A percentile compares a stretch with the other conserved stretches of the same genome.
phyloP scores from a whole-genome alignment of 208 protist species.

The Crithidia thermophila region DNA sequence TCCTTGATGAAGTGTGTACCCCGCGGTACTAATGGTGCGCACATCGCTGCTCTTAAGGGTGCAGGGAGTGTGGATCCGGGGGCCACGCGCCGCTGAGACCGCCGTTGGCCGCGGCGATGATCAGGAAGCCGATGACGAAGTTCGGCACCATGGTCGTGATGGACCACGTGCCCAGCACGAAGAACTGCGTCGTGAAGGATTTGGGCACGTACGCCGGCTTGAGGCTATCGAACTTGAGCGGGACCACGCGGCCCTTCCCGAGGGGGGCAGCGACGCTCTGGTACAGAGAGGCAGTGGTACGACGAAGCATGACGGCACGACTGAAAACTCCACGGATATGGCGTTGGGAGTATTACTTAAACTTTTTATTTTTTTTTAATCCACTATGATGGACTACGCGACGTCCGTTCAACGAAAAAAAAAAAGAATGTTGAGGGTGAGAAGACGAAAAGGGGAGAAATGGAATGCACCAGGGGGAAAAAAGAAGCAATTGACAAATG shows the following conservation, averaged over 20 bases:
- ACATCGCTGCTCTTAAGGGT: constrained; percentile 41
- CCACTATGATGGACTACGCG: not conserved
- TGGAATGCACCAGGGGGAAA: not conserved
- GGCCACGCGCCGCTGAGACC: constrained; percentile 81
- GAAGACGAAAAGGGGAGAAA: not conserved
- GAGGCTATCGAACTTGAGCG: constrained; percentile 78
- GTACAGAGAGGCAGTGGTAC: constrained; percentile 53
- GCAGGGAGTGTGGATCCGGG: constrained; percentile 82
- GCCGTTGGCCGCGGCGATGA: constrained; percentile 82
- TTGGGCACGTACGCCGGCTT: constrained; percentile 83
- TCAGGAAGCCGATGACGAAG: constrained; percentile 70
- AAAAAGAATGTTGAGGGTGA: too few relatives aligned
- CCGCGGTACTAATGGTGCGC: not conserved
- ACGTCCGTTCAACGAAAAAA: not conserved
- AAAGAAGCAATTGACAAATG: not conserved
- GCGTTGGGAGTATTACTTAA: not conserved
- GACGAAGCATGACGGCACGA: constrained; percentile 61
- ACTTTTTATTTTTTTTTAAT: not conserved
- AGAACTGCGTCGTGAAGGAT: constrained; percentile 81
- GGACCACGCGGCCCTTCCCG: constrained; percentile 82
- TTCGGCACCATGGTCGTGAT: constrained; percentile 84
- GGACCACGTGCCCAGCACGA: constrained; percentile 77
- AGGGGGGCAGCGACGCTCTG: constrained; percentile 63
- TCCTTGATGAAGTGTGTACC: too few relatives aligned
- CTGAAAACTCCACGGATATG: not conserved